Conservation (phyloP, 2,329 filamentous ascomycete species). For the Microsporum canis region DNA sequence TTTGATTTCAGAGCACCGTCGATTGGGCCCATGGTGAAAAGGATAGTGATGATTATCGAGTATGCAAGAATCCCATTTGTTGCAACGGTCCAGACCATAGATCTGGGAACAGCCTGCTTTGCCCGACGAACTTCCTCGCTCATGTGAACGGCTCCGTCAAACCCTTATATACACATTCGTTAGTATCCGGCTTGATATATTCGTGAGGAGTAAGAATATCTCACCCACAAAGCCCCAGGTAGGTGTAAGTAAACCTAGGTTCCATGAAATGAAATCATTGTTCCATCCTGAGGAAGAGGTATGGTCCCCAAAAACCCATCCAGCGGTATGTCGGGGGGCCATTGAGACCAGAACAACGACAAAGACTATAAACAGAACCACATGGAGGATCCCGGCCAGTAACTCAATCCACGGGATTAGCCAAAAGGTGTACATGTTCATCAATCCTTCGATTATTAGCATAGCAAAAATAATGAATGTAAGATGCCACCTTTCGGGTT, state of each 20-base stretch:
- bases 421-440: slow-evolving; percentile 27
- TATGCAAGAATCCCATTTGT: slow-evolving; percentile 36
- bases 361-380: slow-evolving; percentile 29
- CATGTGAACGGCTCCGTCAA: slow-evolving; percentile 41
- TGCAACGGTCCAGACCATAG: slow-evolving; percentile 35
- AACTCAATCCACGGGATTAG: slow-evolving; percentile 33
- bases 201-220: slow-evolving; percentile 3
- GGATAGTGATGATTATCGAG: slow-evolving; percentile 31
- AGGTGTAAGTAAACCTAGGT: slow-evolving; percentile 28
- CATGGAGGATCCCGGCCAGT: slow-evolving; percentile 25
- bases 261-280: slow-evolving; percentile 25
- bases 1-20: slow-evolving; percentile 22
- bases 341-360: slow-evolving; percentile 25
- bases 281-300: slow-evolving; percentile 25
- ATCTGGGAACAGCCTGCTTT: slow-evolving; percentile 36
- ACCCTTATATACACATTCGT: slow-evolving; percentile 22
- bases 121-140: slow-evolving; percentile 37
- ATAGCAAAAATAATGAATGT: slow-evolving; percentile 31
- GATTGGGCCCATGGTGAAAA: slow-evolving; percentile 36
- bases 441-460: slow-evolving; percentile 22
- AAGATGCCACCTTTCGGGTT: slow-evolving; percentile 28
- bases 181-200: not conserved
- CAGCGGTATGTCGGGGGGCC: slow-evolving; percentile 22
- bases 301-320: slow-evolving; percentile 24
- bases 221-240: slow-evolving; percentile 25